Evolutionary conservation across 192 early-diverging fungal species (phyloP).

Genomic region (Coemansia sp.): DNA sequence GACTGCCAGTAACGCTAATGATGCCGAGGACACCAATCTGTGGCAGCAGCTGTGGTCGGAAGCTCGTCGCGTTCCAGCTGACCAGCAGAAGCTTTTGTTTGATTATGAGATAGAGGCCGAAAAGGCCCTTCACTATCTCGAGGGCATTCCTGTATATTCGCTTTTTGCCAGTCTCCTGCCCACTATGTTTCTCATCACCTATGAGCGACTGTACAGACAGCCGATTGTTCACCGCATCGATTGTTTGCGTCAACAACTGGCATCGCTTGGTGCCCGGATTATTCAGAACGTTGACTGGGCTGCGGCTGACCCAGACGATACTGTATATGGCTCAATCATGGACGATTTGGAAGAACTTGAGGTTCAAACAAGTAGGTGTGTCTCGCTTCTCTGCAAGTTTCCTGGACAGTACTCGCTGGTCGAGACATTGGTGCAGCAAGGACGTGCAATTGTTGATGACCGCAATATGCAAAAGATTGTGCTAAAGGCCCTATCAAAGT

Average conservation of each 20-base stretch:
- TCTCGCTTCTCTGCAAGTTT: slow-evolving; percentile 49
- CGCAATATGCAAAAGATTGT: slow-evolving; percentile 39
- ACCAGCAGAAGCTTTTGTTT: slow-evolving; percentile 77
- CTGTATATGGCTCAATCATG: slow-evolving; percentile 38
- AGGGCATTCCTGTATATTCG: slow-evolving; percentile 57
- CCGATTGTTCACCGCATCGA: slow-evolving; percentile 37
- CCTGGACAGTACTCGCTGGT: slow-evolving; percentile 43
- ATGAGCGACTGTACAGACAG: slow-evolving; percentile 62
- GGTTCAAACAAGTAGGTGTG: slow-evolving; percentile 43
- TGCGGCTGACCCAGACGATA: slow-evolving; percentile 33
- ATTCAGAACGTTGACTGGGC: slow-evolving; percentile 29
- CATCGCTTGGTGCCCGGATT: slow-evolving; percentile 24
- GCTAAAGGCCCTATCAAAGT: slow-evolving; percentile 36
- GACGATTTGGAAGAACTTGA: slow-evolving; percentile 47
- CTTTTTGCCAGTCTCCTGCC: slow-evolving; percentile 69
- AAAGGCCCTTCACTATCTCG: slow-evolving; percentile 71
- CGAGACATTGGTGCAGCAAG: slow-evolving; percentile 28
- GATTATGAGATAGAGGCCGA: slow-evolving; percentile 73
- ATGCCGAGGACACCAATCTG: slow-evolving; percentile 65
- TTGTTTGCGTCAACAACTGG: slow-evolving; percentile 23
- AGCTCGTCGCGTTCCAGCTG: slow-evolving; percentile 58
- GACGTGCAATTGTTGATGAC: slow-evolving; percentile 32
- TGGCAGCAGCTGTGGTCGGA: slow-evolving; percentile 87
- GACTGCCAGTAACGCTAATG: slow-evolving; percentile 31
- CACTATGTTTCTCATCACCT: slow-evolving; percentile 70